phyloP scores from a whole-genome alignment of 108 stramenopile species.

The Pseudonitzschia delicatissima region DNA sequence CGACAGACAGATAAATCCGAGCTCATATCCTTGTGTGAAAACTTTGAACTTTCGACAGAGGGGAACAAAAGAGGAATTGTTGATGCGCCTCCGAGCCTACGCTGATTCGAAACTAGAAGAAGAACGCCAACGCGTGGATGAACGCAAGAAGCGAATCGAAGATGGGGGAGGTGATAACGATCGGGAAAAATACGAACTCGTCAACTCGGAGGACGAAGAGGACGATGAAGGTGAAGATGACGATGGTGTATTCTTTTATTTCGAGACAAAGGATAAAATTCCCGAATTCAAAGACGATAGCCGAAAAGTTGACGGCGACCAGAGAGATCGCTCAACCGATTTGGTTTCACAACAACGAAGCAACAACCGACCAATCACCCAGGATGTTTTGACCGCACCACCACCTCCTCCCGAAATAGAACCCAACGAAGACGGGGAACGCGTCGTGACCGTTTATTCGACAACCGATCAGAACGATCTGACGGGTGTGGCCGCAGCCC shows the following conservation, averaged over 20 bases:
- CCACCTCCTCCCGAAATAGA: conserved; percentile 49
- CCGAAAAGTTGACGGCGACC: conserved; percentile 21
- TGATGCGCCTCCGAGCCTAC: conserved; percentile 55
- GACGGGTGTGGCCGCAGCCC: conserved; percentile 56
- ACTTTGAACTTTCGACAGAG: conserved; percentile 44
- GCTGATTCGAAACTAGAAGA: conserved; percentile 52
- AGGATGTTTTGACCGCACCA: conserved; percentile 43
- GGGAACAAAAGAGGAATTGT: conserved; percentile 64
- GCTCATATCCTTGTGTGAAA: conserved; percentile 58
- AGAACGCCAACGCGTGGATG: conserved; percentile 40
- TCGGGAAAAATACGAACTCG: conserved; percentile 44
- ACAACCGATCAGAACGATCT: conserved; percentile 82
- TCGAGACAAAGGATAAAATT: conserved; percentile 9
- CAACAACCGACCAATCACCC: conserved; percentile 10
- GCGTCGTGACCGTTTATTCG: conserved; percentile 77
- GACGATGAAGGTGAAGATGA: conserved; percentile 26
- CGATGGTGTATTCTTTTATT: conserved; percentile 7
- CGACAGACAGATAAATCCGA: conserved; percentile 44
- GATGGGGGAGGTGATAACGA: conserved; percentile 44
- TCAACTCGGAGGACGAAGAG: conserved; percentile 42
- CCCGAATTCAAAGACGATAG: conserved; percentile 15
- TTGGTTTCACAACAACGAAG: not conserved
- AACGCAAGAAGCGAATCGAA: conserved; percentile 54
- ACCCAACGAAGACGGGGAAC: conserved; percentile 78
- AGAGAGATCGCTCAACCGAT: conserved; percentile 18